A percentile compares a stretch with the other conserved stretches of the same genome.
phyloP scores from a whole-genome alignment of 306 rosid genomes.

The Cucumis cinereus region DNA sequence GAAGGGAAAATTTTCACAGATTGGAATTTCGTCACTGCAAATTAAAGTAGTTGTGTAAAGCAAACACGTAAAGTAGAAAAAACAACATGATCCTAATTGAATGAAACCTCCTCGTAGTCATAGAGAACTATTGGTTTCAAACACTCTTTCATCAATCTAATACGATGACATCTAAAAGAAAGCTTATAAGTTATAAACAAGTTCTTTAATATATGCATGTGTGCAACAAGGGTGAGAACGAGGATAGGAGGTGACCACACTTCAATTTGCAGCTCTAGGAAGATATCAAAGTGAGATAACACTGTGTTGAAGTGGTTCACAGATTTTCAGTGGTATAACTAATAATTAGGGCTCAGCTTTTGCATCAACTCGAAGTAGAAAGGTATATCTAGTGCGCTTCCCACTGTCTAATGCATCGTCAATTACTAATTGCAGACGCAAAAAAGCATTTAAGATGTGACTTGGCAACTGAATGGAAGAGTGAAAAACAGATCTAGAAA shows the following conservation, averaged over 20 bases:
- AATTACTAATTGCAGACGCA: background rate
- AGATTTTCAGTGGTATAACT: background rate
- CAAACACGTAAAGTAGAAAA: background rate
- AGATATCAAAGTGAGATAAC: background rate
- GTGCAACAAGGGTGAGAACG: background rate
- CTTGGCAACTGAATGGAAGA: background rate
- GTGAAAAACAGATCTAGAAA: background rate
- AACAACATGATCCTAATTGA: background rate
- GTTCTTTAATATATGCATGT: background rate
- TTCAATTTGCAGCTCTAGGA: background rate
- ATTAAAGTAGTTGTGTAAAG: background rate
- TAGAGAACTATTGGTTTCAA: background rate
- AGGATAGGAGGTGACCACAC: background rate
- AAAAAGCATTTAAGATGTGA: background rate
- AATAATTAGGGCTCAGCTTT: background rate
- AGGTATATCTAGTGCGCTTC: background rate
- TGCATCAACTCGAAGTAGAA: background rate
- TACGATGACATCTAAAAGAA: background rate
- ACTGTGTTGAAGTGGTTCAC: background rate
- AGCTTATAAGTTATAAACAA: background rate
- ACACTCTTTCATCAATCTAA: background rate
- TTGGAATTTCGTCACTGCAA: background rate
- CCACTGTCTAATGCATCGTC: background rate
- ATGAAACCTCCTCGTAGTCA: background rate
- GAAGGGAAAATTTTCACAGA: background rate